Evolutionary conservation across 2,329 filamentous ascomycete genomes (phyloP).

Genomic region (Fusarium coffeatum): DNA sequence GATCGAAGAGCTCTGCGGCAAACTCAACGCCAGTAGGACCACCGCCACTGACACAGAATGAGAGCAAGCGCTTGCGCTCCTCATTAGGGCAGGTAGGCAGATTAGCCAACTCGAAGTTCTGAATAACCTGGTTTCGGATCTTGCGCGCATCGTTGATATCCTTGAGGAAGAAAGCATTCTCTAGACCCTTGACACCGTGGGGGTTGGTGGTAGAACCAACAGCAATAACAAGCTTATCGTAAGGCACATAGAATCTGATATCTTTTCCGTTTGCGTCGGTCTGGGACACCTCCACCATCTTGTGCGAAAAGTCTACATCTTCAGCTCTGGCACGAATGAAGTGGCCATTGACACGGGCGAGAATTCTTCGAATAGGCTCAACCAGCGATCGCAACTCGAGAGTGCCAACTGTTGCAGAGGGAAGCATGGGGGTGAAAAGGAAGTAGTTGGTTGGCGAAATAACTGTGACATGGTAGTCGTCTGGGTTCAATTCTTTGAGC

Average conservation of each 20-base stretch:
- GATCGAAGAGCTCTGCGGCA: conserved; percentile 93
- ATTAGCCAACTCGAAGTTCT: conserved; percentile 90
- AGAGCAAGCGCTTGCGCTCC: conserved; percentile 86
- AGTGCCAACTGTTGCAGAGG: conserved; percentile 95
- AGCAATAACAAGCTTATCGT: conserved; percentile 94
- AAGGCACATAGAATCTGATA: conserved; percentile 89
- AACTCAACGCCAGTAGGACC: conserved; percentile 82
- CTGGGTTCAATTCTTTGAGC: conserved; percentile 87
- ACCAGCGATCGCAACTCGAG: conserved; percentile 90
- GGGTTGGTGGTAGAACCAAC: conserved; percentile 94
- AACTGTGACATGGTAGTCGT: conserved; percentile 95
- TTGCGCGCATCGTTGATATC: conserved; percentile 90
- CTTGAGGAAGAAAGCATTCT: conserved; percentile 95
- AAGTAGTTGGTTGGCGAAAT: conserved; percentile 97
- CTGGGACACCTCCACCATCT: conserved; percentile 88
- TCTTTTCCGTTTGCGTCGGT: conserved; percentile 76
- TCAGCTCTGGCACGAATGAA: conserved; percentile 90
- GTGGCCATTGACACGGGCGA: conserved; percentile 82
- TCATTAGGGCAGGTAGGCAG: conserved; percentile 92
- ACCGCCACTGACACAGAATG: conserved; percentile 95
- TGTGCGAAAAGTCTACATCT: conserved; percentile 90
- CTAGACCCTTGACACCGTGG: conserved; percentile 93
- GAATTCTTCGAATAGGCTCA: conserved; percentile 89
- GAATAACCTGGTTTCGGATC: conserved; percentile 88
- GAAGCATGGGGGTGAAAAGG: conserved; percentile 97